Conservation (phyloP, 306 rosid species). For the Vicia faba region DNA sequence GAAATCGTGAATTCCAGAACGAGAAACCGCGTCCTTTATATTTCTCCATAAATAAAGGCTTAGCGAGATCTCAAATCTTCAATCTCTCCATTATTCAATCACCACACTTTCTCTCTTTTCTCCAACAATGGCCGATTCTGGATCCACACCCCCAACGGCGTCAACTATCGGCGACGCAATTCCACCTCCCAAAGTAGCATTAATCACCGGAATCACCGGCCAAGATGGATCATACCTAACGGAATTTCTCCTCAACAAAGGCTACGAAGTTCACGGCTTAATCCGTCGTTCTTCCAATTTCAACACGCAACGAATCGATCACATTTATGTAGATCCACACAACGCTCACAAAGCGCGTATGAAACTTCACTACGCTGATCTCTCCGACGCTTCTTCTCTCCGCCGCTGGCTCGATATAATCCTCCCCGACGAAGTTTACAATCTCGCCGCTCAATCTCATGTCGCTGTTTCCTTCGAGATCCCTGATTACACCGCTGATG, state of each 20-base stretch:
- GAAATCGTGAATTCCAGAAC: background rate
- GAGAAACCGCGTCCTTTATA: background rate
- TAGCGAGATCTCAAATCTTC: background rate
- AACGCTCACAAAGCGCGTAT: slow-evolving; percentile 90
- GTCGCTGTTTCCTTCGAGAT: slow-evolving; percentile 98
- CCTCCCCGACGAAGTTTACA: slow-evolving; percentile 92
- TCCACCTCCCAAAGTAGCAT: slow-evolving; percentile 59
- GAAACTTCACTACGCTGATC: slow-evolving; percentile 99
- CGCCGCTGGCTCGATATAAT: slow-evolving; percentile 96
- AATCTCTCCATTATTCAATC: background rate
- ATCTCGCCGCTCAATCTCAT: slow-evolving; percentile 98
- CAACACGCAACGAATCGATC: slow-evolving; percentile 95
- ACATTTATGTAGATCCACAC: slow-evolving; percentile 99
- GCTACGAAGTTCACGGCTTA: slow-evolving; percentile 89
- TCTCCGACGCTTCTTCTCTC: slow-evolving; percentile 95
- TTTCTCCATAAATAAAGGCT: slow-evolving; percentile 1
- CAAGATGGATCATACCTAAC: slow-evolving; percentile 98
- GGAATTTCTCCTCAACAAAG: slow-evolving; percentile 81
- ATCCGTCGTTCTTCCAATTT: slow-evolving; percentile 96
- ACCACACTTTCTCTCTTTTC: background rate
- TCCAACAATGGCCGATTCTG: slow-evolving; percentile 64
- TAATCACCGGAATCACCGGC: slow-evolving; percentile 94
- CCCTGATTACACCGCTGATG: slow-evolving; percentile 98
- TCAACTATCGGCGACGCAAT: slow-evolving; percentile 46
- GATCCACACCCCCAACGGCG: slow-evolving; percentile 46